Percentiles rank a stretch among this genome's conserved stretches.
phyloP scores from a whole-genome alignment of 176 grass and related monocot genomes.

The Metroxylon sagu region DNA sequence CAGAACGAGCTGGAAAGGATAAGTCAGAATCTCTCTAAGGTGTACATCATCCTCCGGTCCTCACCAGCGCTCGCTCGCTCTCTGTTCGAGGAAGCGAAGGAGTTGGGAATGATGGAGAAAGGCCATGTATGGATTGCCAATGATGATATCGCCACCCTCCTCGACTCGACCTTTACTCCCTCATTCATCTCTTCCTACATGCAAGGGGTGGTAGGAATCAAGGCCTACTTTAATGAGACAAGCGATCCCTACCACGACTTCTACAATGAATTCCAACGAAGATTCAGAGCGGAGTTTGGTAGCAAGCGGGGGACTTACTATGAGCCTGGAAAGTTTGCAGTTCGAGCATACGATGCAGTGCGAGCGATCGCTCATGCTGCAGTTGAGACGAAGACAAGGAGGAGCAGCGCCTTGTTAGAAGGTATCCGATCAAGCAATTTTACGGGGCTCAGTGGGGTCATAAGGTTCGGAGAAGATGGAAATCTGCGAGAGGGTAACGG shows the following conservation, averaged over 20 bases:
- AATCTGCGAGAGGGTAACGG: neutral
- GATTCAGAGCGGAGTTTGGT: neutral
- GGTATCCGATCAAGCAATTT: conserved; percentile 1
- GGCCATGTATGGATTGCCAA: neutral
- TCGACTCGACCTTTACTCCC: neutral
- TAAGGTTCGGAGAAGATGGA: neutral
- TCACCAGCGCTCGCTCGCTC: neutral
- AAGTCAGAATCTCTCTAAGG: neutral
- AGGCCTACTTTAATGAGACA: neutral
- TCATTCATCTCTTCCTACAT: neutral
- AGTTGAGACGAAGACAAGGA: neutral
- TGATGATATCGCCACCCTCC: conserved; percentile 2
- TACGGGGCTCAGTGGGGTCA: conserved; percentile 13
- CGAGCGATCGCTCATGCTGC: conserved; percentile 4
- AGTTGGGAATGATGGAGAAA: conserved; percentile 1
- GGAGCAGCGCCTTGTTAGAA: neutral
- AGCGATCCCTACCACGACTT: neutral
- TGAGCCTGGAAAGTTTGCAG: conserved; percentile 15
- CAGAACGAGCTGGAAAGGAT: neutral
- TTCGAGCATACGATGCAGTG: conserved; percentile 28
- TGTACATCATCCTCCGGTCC: neutral
- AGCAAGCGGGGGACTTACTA: neutral
- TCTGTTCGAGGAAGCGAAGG: neutral
- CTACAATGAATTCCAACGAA: neutral
- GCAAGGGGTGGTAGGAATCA: neutral